Evolutionary conservation across 352 stramenopile species (phyloP).

Genomic region (Phytopythium ostracodes): DNA sequence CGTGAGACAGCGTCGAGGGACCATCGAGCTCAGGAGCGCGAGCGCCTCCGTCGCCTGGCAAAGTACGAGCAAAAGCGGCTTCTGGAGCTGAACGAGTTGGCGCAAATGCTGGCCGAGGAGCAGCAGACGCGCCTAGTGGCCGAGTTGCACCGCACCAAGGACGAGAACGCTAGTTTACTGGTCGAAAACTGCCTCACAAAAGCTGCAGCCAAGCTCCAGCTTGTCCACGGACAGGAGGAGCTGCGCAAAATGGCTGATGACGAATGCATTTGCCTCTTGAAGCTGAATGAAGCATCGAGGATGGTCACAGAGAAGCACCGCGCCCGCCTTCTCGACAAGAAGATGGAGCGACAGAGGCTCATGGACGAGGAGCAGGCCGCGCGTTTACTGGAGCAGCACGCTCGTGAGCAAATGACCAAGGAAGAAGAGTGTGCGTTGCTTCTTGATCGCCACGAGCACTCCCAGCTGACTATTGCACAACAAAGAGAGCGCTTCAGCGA

Average conservation of each 20-base stretch:
- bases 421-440: neutral
- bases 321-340: neutral
- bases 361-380: slow-evolving; percentile 4
- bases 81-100: slow-evolving; percentile 4
- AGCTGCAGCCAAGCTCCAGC: slow-evolving; percentile 2
- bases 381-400: neutral
- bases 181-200: slow-evolving; percentile 4
- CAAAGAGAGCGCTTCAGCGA: slow-evolving; percentile 6
- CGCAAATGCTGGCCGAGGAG: slow-evolving; percentile 5
- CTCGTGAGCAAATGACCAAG: neutral
- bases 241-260: slow-evolving; percentile 7
- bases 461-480: neutral
- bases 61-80: slow-evolving; percentile 7
- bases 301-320: slow-evolving; percentile 6
- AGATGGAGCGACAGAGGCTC: neutral
- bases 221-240: slow-evolving; percentile 4
- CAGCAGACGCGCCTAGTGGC: slow-evolving; percentile 1
- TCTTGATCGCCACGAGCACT: neutral
- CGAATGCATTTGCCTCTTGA: slow-evolving; percentile 1
- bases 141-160: slow-evolving; percentile 1
- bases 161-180: neutral
- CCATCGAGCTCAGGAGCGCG: neutral
- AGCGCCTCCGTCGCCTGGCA: slow-evolving; percentile 1
- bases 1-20: neutral
- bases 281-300: slow-evolving; percentile 2